Base-by-base conservation (phyloP, 805 yeast genomes). In the Sungouiella thailandica region DNA sequence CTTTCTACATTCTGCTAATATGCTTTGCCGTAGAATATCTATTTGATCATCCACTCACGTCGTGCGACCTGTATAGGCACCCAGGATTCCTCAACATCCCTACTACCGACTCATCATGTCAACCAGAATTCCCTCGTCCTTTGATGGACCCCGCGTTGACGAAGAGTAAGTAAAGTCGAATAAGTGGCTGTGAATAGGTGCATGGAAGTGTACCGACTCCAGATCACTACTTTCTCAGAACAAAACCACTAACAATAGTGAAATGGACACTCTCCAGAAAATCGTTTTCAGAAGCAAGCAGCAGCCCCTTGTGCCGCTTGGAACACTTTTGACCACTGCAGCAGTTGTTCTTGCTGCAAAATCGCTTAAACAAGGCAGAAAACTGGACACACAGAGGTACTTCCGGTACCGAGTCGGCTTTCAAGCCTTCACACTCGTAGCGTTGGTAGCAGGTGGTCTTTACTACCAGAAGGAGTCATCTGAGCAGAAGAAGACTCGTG, bases 271-370 rank as follows among this genome's bases (percentile, higher is more conserved):
- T 37, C 46, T 78, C 28, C 77, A 80, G 32, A 79, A 75, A 51
- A 68, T 83, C 47, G 52, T 69, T 18, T 70, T 59, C 53, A 76
- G 83, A 47, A 78, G 84, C 40, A 83, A 80, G 52, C 83, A 87
- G 57, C 95, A 89, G 53, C 97, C 97, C 2, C 62, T 84, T 8
- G 96, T 89, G 1, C 96, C 97, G 1, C 36, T 87, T 5, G 96
- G 96, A 2, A 70, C 84, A 11, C 52, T 83, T 4, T 76, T 82
- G 29, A 89, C 97, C 3, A 74, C 83, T 7, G 84, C 80, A 3
- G 96, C 96, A 0, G 85, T 89, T 20, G 61, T 73, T 0, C 62
- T 88, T 44, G 94, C 96, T 3, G 88, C 87, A 3, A 72, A 74
- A 44, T 83, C 89, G 16, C 67, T 88, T 41, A 72, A 80, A 47